phyloP scores from a whole-genome alignment of 495 filamentous ascomycete genomes.

The Echria macrotheca region DNA sequence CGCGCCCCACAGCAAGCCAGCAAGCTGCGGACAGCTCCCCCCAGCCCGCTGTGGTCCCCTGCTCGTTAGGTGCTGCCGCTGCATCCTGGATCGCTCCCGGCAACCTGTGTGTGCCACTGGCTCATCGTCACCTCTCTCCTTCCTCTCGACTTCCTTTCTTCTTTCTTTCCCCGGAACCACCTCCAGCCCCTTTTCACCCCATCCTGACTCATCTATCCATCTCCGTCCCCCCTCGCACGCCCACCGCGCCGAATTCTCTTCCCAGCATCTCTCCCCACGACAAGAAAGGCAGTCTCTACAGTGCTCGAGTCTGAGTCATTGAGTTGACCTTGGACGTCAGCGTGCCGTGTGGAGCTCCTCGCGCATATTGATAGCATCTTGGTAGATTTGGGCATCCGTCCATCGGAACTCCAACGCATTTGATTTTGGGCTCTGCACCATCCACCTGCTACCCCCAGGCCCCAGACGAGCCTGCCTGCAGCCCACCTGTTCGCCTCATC shows the following conservation, averaged over 20 bases:
- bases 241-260: too few relatives aligned
- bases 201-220: too few relatives aligned
- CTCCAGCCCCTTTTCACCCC: too few relatives aligned
- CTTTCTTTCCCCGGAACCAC: not conserved
- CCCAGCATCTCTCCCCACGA: too few relatives aligned
- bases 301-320: constrained; percentile 35
- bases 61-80: constrained; percentile 20
- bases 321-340: constrained; percentile 35
- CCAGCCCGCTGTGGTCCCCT: constrained; percentile 16
- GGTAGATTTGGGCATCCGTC: constrained; percentile 4
- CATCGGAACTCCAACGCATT: not conserved
- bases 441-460: not conserved
- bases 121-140: constrained; percentile 15
- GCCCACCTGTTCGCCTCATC: not conserved
- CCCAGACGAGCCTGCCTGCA: not conserved
- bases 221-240: too few relatives aligned
- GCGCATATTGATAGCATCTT: not conserved
- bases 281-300: too few relatives aligned
- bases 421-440: not conserved
- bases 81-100: constrained; percentile 8
- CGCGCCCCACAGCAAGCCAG: constrained; percentile 1
- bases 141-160: constrained; percentile 16
- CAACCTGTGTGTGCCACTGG: constrained; percentile 1
- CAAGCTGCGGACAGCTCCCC: constrained; percentile 9
- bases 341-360: constrained; percentile 24